Percentiles rank a stretch among this genome's conserved stretches.
Evolutionary conservation across 768 basidiomycete species (phyloP).

Genomic region (Pleurotus salmoneostramineus): DNA sequence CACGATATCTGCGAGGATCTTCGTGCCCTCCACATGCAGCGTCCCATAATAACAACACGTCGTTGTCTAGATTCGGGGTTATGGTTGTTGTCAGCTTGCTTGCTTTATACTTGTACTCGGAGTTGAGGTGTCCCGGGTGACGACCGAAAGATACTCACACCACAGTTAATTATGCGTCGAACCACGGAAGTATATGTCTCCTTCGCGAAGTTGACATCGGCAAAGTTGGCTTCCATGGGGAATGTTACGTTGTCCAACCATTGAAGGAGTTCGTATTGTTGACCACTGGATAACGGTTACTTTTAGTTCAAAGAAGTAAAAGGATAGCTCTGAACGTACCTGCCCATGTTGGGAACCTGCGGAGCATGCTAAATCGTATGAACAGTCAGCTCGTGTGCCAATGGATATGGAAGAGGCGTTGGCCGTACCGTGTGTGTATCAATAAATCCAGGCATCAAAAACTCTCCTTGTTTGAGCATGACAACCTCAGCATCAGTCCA

Average conservation of each 20-base stretch:
- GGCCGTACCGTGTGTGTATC: slow-evolving; percentile 85
- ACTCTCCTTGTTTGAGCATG: slow-evolving; percentile 48
- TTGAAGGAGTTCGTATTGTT: slow-evolving; percentile 82
- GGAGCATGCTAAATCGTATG: slow-evolving; percentile 60
- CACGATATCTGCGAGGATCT: slow-evolving; percentile 74
- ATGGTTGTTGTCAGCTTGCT: slow-evolving; percentile 5
- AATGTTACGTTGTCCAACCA: slow-evolving; percentile 88
- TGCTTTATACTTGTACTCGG: slow-evolving; percentile 1
- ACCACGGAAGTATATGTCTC: slow-evolving; percentile 71
- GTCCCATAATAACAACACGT: slow-evolving; percentile 92
- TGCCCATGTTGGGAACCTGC: slow-evolving; percentile 72
- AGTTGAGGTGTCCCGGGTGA: no score
- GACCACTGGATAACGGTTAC: slow-evolving; percentile 47
- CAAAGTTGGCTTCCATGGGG: slow-evolving; percentile 79
- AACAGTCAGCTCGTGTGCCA: background rate
- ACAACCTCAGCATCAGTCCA: slow-evolving; percentile 37
- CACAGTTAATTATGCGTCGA: slow-evolving; percentile 62
- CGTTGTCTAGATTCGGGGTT: slow-evolving; percentile 62
- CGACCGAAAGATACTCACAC: slow-evolving; percentile 48
- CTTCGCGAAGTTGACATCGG: slow-evolving; percentile 64
- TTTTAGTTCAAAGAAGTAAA: background rate
- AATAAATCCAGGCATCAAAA: slow-evolving; percentile 83
- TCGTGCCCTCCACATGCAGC: slow-evolving; percentile 77
- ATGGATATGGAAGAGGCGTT: no score
- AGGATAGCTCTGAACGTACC: slow-evolving; percentile 30